A percentile compares a stretch with the other conserved stretches of the same genome.
Conservation (phyloP, 2,329 filamentous ascomycete species). For the Apiospora kogelbergensis region DNA sequence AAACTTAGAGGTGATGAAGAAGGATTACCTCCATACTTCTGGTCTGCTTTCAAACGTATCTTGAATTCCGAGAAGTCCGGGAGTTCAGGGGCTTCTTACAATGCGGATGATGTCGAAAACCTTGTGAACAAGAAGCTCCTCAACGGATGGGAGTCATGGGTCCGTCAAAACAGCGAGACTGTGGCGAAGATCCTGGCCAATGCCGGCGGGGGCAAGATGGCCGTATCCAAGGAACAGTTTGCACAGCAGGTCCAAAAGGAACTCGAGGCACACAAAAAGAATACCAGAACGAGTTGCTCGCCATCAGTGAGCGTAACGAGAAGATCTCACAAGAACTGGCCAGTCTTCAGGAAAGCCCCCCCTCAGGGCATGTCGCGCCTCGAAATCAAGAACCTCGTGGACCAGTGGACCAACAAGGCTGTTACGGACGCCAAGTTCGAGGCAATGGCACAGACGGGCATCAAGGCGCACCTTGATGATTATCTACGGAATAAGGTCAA, state of each 20-base stretch:
- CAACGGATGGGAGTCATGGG: constrained; percentile 51
- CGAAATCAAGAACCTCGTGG: constrained; percentile 42
- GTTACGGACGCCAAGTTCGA: constrained; percentile 47
- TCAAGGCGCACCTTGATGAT: constrained; percentile 42
- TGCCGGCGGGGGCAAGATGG: not conserved
- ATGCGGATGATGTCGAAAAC: constrained; percentile 21
- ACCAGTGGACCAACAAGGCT: constrained; percentile 42
- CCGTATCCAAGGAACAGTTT: constrained; percentile 50
- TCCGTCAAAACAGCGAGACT: constrained; percentile 45
- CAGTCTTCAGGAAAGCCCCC: constrained; percentile 20
- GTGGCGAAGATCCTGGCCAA: constrained; percentile 33
- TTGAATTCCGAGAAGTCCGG: constrained; percentile 24
- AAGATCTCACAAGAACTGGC: constrained; percentile 32
- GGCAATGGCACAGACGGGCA: constrained; percentile 45
- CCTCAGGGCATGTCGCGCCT: constrained; percentile 36
- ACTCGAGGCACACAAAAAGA: constrained; percentile 35
- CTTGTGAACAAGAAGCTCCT: constrained; percentile 34
- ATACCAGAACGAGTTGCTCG: not conserved
- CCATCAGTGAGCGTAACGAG: not conserved
- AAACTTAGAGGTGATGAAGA: constrained; percentile 29
- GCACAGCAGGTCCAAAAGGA: constrained; percentile 42
- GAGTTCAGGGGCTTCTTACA: constrained; percentile 12
- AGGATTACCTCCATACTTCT: constrained; percentile 39
- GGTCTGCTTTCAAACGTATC: constrained; percentile 42
- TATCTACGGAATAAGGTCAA: constrained; percentile 63